Evolutionary conservation across 2,329 filamentous ascomycete genomes (phyloP).

Genomic region (Thielaviopsis euricoi): DNA sequence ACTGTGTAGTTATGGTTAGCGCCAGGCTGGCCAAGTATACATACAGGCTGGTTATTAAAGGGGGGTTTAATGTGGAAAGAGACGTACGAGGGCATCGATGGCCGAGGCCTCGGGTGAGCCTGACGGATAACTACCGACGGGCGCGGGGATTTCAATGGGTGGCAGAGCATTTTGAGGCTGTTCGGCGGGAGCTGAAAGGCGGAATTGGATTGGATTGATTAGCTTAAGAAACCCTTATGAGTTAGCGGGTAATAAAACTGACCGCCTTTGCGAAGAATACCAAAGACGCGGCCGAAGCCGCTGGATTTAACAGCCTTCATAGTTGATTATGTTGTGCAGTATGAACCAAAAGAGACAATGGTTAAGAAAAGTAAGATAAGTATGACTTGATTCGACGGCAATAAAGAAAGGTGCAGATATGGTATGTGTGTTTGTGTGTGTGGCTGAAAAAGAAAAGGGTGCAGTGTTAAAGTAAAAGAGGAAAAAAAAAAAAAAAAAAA

Average conservation of each 20-base stretch:
- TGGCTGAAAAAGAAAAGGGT: too few relatives aligned
- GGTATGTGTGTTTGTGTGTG: too few relatives aligned
- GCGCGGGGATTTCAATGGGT: background rate
- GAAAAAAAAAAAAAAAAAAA: too few relatives aligned
- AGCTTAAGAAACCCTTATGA: too few relatives aligned
- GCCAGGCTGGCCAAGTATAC: too few relatives aligned
- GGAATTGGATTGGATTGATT: too few relatives aligned
- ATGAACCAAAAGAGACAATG: background rate
- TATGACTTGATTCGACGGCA: background rate
- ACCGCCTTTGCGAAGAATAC: conserved; percentile 7
- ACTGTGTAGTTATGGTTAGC: background rate
- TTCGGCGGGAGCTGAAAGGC: background rate
- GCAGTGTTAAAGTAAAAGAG: too few relatives aligned
- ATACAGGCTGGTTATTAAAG: background rate
- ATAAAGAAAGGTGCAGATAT: background rate
- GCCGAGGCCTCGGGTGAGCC: conserved; percentile 8
- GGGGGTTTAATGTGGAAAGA: background rate
- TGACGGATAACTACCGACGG: conserved; percentile 1
- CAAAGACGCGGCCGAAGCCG: conserved; percentile 8
- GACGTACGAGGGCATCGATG: conserved; percentile 8
- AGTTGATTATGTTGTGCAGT: background rate
- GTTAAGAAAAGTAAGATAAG: too few relatives aligned
- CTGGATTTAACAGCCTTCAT: conserved; percentile 10
- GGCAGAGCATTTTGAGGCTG: background rate
- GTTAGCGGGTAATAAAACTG: too few relatives aligned